Conservation (phyloP, 2,329 filamentous ascomycete genomes). For the Colletotrichum sp. region DNA sequence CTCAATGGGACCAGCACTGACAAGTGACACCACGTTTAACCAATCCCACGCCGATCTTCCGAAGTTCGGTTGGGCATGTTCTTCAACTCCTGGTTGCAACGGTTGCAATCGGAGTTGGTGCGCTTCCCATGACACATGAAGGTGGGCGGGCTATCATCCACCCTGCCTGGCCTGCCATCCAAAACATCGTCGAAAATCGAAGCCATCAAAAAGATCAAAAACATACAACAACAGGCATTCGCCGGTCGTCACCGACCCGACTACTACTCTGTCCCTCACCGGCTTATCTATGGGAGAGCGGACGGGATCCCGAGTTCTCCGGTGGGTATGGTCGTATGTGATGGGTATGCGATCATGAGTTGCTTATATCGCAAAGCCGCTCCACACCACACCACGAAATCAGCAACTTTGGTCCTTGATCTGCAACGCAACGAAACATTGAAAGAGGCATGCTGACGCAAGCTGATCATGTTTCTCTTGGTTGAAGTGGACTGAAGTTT, state of each 20-base stretch:
- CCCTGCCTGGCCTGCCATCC: background rate
- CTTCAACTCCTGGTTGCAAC: background rate
- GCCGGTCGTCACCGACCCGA: background rate
- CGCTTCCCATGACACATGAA: background rate
- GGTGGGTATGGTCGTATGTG: background rate
- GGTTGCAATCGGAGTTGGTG: background rate
- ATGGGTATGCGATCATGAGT: fast-evolving
- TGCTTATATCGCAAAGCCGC: background rate
- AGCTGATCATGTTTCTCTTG: background rate
- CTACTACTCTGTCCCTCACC: background rate
- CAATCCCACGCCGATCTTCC: background rate
- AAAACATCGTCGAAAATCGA: background rate
- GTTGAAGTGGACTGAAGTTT: background rate
- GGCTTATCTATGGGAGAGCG: background rate
- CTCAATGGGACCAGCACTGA: background rate
- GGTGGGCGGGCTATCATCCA: background rate
- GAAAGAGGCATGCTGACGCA: background rate
- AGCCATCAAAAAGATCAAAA: background rate
- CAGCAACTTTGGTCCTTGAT: background rate
- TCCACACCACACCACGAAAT: background rate
- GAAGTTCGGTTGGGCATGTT: background rate
- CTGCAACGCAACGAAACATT: background rate
- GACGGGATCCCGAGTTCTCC: background rate
- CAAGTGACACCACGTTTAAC: background rate
- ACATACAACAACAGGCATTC: background rate